These are phyloP conservation scores for Orbilia quercus DNA, from an alignment of 2,329 filamentous ascomycete genomes.

Conservation along the genomic window DNA sequence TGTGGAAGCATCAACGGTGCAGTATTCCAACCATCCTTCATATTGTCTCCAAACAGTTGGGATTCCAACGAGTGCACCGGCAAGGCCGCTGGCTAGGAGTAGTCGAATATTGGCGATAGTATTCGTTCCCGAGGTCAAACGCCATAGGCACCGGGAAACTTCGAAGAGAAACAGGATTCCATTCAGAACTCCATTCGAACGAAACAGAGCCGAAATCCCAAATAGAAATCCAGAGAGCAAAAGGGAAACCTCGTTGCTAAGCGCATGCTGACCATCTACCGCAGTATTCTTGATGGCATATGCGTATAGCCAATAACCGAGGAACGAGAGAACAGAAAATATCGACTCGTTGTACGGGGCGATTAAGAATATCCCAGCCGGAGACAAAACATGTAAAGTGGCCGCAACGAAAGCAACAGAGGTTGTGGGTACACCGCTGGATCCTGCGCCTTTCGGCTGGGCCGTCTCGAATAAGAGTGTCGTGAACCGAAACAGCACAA, in stretches of 20 bases:
- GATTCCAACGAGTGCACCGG: conserved; percentile 74
- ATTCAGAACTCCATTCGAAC: conserved; percentile 87
- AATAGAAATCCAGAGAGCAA: conserved; percentile 76
- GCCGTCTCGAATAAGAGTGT: conserved; percentile 66
- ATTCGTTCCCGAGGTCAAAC: conserved; percentile 39
- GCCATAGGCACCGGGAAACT: conserved; percentile 60
- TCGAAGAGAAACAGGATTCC: conserved; percentile 80
- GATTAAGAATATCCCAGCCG: conserved; percentile 88
- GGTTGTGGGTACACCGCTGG: conserved; percentile 55
- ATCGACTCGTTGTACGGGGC: conserved; percentile 84
- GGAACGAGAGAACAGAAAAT: conserved; percentile 81
- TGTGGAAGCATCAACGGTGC: conserved; percentile 61
- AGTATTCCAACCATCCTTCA: conserved; percentile 48
- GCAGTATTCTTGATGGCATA: conserved; percentile 63
- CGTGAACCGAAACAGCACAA: conserved; percentile 77
- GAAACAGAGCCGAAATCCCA: conserved; percentile 76
- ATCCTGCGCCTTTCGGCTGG: conserved; percentile 16
- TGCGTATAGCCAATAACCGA: conserved; percentile 77
- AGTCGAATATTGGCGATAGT: conserved; percentile 66
- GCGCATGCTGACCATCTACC: conserved; percentile 57
- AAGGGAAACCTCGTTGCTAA: conserved; percentile 66
- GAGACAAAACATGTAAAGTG: conserved; percentile 82
- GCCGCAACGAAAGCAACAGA: conserved; percentile 76
- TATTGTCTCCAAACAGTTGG: conserved; percentile 65
- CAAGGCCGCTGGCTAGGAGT: conserved; percentile 71